Conservation (phyloP, 441 rosid species). For the Syzygium malaccense region DNA sequence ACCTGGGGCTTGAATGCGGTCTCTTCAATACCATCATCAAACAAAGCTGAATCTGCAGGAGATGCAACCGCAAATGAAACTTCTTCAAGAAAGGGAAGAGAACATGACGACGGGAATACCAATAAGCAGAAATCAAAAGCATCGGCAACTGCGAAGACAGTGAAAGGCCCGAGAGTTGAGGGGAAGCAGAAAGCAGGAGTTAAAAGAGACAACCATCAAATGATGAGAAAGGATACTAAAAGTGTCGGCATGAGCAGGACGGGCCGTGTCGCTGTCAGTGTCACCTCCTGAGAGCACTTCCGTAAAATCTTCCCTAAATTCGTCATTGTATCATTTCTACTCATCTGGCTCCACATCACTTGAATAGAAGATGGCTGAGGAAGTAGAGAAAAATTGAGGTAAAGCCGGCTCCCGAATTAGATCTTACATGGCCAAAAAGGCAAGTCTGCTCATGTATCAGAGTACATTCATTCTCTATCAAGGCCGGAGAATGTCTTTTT, state of each 20-base stretch:
- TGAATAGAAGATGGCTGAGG: background rate
- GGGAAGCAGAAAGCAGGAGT: slow-evolving; percentile 16
- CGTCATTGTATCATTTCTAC: background rate
- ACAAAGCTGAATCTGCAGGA: slow-evolving; percentile 3
- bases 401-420: background rate
- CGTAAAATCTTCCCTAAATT: background rate
- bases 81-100: slow-evolving; percentile 2
- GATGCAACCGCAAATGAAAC: slow-evolving; percentile 3
- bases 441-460: background rate
- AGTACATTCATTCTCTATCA: background rate
- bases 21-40: slow-evolving; percentile 6
- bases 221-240: slow-evolving; percentile 26
- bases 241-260: slow-evolving; percentile 18
- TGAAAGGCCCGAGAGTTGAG: slow-evolving; percentile 15
- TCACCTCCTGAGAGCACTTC: slow-evolving; percentile 25
- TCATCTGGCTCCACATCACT: background rate
- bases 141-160: background rate
- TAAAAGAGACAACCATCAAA: slow-evolving; percentile 15
- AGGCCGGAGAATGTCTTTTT: background rate
- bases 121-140: slow-evolving; percentile 17
- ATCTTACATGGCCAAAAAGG: background rate
- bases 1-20: slow-evolving; percentile 5
- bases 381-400: background rate
- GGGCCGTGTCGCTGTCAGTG: slow-evolving; percentile 30
- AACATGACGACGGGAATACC: slow-evolving; percentile 15